phyloP scores from a whole-genome alignment of 2,329 filamentous ascomycete species.

The Phyllosticta capitalensis region DNA sequence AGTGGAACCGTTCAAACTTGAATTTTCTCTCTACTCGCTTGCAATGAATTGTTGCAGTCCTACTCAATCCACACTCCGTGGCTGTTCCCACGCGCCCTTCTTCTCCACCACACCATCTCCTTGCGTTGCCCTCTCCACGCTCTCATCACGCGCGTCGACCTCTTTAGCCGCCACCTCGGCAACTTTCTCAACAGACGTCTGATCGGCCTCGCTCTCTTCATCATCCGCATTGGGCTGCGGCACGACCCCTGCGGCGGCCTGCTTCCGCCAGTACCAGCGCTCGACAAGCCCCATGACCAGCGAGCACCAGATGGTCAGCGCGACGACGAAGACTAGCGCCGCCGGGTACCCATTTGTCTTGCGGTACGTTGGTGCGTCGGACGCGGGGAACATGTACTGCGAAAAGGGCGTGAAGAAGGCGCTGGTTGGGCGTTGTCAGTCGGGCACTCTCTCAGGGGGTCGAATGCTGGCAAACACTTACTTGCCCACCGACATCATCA shows the following conservation, averaged over 20 bases:
- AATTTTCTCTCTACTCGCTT: background rate
- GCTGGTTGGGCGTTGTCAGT: background rate
- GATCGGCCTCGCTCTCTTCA: background rate
- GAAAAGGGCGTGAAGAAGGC: constrained; percentile 11
- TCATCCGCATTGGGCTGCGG: no score
- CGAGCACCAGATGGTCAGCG: constrained; percentile 11
- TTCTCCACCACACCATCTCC: background rate
- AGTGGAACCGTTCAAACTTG: background rate
- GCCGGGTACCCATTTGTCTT: constrained; percentile 10
- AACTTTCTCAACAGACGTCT: background rate
- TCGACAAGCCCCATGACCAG: constrained; percentile 1
- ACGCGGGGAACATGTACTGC: constrained; percentile 13
- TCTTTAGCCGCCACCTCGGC: background rate
- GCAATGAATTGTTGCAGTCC: no score
- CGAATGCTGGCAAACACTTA: background rate
- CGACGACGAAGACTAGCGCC: constrained; percentile 12
- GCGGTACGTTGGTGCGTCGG: constrained; percentile 9
- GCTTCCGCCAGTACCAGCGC: constrained; percentile 1
- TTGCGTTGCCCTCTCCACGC: no score
- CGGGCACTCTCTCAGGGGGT: background rate
- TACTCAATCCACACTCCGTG: background rate
- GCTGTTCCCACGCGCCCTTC: background rate
- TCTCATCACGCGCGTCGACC: background rate
- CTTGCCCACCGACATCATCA: constrained; percentile 12
- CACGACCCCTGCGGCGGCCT: background rate